Percentiles rank a stretch among this genome's conserved stretches.
Evolutionary conservation across 1,139 yeast genomes (phyloP).

Genomic region (Pichia sp.): DNA sequence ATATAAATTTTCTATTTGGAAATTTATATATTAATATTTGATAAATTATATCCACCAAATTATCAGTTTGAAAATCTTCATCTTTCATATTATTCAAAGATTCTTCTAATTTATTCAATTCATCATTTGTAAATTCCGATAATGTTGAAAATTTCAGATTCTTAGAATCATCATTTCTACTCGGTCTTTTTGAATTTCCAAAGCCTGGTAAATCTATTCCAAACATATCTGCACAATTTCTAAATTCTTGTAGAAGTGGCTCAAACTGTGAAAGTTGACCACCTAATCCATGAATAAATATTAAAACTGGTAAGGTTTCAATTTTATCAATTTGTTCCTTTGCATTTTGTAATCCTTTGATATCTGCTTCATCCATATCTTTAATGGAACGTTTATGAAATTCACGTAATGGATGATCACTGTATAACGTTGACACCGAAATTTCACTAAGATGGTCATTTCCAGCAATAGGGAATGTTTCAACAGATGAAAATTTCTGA

Average conservation of each 20-base stretch:
- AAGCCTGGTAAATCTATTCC: conserved; percentile 73
- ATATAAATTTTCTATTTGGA: conserved; percentile 43
- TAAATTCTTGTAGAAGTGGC: conserved; percentile 53
- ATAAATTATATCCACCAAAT: conserved; percentile 35
- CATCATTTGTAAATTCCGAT: conserved; percentile 20
- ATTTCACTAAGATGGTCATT: conserved; percentile 33
- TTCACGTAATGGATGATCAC: conserved; percentile 48
- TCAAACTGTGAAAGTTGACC: conserved; percentile 75
- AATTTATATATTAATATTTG: conserved; percentile 38
- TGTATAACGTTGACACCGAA: conserved; percentile 40
- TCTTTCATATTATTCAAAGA: conserved; percentile 32
- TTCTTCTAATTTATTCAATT: conserved; percentile 22
- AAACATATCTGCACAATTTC: conserved; percentile 60
- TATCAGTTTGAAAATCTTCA: conserved; percentile 44
- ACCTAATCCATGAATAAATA: conserved; percentile 70
- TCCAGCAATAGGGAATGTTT: conserved; percentile 33
- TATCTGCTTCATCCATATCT: conserved; percentile 21
- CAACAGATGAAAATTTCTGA: conserved; percentile 41
- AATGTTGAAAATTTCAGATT: conserved; percentile 19
- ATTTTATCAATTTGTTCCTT: conserved; percentile 34
- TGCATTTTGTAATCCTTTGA: conserved; percentile 20
- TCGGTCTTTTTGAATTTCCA: conserved; percentile 45
- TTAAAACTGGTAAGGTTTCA: conserved; percentile 48
- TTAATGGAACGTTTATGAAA: conserved; percentile 39
- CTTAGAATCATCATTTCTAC: conserved; percentile 12